Evolutionary conservation across 805 yeast species (phyloP), one percentile per base, ranked within the genome.

Genomic region (Candida verbasci): DNA sequence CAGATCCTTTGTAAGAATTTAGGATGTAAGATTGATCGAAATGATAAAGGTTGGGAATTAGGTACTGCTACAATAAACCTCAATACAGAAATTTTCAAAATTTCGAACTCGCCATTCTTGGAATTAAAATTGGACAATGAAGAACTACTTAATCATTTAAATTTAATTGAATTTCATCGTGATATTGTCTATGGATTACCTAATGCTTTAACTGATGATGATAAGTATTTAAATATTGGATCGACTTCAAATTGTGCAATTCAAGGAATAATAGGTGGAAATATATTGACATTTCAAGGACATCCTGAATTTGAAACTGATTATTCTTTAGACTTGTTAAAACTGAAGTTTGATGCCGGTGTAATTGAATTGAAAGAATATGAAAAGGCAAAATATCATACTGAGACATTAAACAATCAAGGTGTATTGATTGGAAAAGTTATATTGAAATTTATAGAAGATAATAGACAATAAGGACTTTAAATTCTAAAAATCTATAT

Each of bases 261-360:
- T 24, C 96, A 88, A 58, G 94, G 95, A 0, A 60, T 85, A 20
- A 73, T 62, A 11, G 55, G 70, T 2, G 54, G 48, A 11, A 65
- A 70, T 29, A 37, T 83, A 6, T 57, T 88, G 16, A 76, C 93
- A 0, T 74, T 87, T 46, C 97, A 88, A 57, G 96, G 96, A 0
- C 97, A 88, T 50, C 96, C 96, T 0, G 96, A 88, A 54, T 88
- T 85, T 50, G 51, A 61, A 17, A 60, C 62, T 0, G 66, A 56
- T 3, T 52, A 50, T 20, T 48, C 61, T 1, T 34, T 55, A 17
- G 56, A 46, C 16, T 41, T 62, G 42, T 53, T 57, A 35, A 42
- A 52, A 31, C 14, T 38, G 16, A 46, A 49, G 31, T 39, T 34
- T 34, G 40, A 49, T 11, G 34, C 33, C 14, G 49, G 51, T 10